Evolutionary conservation across 371 early-diverging fungal species (phyloP), one percentile per base, ranked within the genome.

Genomic region (Batkoa obscura): DNA sequence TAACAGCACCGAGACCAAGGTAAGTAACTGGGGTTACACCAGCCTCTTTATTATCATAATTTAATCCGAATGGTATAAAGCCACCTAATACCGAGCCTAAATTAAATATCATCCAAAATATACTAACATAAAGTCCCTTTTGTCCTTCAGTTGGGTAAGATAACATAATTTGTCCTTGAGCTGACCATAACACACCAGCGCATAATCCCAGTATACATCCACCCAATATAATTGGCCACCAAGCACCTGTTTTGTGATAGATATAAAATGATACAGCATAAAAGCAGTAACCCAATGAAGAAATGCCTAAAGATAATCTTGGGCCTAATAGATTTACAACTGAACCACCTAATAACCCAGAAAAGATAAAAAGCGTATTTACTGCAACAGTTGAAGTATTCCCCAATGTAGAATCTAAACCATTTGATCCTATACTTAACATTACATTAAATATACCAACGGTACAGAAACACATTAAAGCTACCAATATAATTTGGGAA

Each of bases 381-480:
- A 83, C 69, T 42, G 82, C 82, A 13, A 74, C 76, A 58, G 77
- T 77, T 51, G 84, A 84, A 51, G 72, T 73, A 64, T 79, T 75
- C 1, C 70, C 73, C 23, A 80, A 69, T 12, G 68, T 72, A 13
- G 71, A 70, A 66, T 86, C 78, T 52, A 80, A 80, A 8, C 83
- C 83, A 54, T 76, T 79, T 43, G 78, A 79, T 23, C 81, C 81
- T 56, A 80, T 67, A 47, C 79, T 78, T 60, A 70, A 72, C 33
- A 86, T 63, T 50, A 84, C 86, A 58, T 88, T 88, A 69, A 79
- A 88, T 86, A 88, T 85, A 56, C 86, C 88, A 12, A 86, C 43
- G 43, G 43, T 43, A 34, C 55, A 55, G 55, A 55, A 55, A 43
- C 55, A 55, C 2, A 55, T 55, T 4, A 55, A 42, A 2, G 43